Percentiles rank a stretch among this genome's conserved stretches.
phyloP scores from a whole-genome alignment of 2,329 filamentous ascomycete genomes.

The Colletotrichum magnum region DNA sequence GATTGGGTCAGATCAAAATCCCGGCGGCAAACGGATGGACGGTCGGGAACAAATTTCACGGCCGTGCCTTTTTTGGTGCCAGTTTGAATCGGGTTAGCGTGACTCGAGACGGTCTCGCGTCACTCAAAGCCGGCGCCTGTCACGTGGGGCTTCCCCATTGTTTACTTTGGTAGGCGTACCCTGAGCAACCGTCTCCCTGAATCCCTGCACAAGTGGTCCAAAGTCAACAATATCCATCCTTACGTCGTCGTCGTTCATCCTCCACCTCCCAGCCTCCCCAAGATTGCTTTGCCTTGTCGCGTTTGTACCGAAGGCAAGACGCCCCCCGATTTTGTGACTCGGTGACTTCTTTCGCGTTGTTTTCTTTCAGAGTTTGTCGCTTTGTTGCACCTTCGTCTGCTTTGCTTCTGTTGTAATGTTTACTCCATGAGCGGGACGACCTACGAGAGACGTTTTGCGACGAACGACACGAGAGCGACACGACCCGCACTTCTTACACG shows the following conservation, averaged over 20 bases:
- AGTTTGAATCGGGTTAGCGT: constrained; percentile 35
- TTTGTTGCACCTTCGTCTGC: constrained; percentile 23
- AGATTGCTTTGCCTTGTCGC: constrained; percentile 31
- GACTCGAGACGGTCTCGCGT: constrained; percentile 33
- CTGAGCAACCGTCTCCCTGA: constrained; percentile 46
- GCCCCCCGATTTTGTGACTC: constrained; percentile 23
- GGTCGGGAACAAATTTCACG: constrained; percentile 17
- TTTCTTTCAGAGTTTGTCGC: constrained; percentile 33
- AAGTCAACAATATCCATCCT: constrained; percentile 41
- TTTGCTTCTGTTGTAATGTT: constrained; percentile 39
- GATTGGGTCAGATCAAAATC: constrained; percentile 4
- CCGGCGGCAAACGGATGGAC: constrained; percentile 10
- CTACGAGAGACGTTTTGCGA: constrained; percentile 38
- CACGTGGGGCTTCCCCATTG: constrained; percentile 42
- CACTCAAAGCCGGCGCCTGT: constrained; percentile 36
- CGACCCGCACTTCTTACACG: constrained; percentile 25
- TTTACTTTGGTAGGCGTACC: constrained; percentile 47
- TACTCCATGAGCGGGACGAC: constrained; percentile 36
- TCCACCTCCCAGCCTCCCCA: constrained; percentile 39
- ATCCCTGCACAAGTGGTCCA: constrained; percentile 34
- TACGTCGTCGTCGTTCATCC: constrained; percentile 30
- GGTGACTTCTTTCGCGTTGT: constrained; percentile 33
- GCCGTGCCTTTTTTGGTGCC: constrained; percentile 25
- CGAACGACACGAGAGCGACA: constrained; percentile 32
- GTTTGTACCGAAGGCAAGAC: constrained; percentile 27